phyloP scores from a whole-genome alignment of 345 rosid species.

The Rhizophora apiculata region DNA sequence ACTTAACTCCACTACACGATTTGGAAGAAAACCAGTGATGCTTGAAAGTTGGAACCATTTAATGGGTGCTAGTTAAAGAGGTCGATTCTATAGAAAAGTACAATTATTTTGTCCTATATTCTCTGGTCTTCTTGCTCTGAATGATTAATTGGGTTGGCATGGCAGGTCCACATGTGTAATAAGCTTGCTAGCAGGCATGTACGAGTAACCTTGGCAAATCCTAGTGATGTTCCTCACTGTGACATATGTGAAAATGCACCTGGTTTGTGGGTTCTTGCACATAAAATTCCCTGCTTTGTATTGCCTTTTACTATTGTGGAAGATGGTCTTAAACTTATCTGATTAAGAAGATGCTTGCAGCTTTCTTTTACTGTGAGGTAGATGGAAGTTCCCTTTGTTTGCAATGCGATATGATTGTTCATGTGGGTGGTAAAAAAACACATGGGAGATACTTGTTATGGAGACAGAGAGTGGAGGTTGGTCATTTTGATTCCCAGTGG shows the following conservation, averaged over 20 bases:
- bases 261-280: conserved; percentile 35
- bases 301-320: not conserved
- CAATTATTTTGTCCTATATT: too few relatives aligned
- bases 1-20: not conserved
- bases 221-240: conserved; percentile 64
- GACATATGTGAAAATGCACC: conserved; percentile 82
- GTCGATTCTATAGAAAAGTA: not conserved
- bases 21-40: not conserved
- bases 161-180: conserved; percentile 81
- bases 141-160: conserved; percentile 18
- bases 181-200: conserved; percentile 83
- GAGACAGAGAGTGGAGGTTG: conserved; percentile 77
- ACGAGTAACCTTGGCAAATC: conserved; percentile 67
- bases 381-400: conserved; percentile 84
- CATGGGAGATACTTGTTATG: conserved; percentile 62
- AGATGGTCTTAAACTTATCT: not conserved
- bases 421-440: conserved; percentile 79
- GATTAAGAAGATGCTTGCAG: conserved; percentile 34
- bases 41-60: not conserved
- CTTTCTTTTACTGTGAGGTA: conserved; percentile 85
- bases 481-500: not conserved
- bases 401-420: conserved; percentile 82
- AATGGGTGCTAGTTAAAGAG: not conserved
- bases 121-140: not conserved
- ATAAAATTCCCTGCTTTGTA: not conserved